Evolutionary conservation across 208 protist genomes (phyloP).

Genomic region (Leishmania braziliensis): DNA sequence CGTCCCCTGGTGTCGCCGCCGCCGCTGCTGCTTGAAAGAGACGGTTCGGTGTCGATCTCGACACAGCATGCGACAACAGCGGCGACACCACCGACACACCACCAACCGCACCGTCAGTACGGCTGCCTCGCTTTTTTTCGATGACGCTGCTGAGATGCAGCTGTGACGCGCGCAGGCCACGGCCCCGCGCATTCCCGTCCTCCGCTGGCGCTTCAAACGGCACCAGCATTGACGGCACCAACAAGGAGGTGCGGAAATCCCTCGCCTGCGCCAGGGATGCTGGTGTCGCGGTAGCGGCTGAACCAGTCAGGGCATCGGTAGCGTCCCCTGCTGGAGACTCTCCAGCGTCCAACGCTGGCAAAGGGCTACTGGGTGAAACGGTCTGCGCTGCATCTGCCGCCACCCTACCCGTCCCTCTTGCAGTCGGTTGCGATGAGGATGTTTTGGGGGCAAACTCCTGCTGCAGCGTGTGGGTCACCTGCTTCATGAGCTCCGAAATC

Average conservation of each 20-base stretch:
- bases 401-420: not conserved
- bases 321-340: not conserved
- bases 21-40: not conserved
- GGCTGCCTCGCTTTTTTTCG: not conserved
- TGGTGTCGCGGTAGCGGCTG: not conserved
- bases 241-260: not conserved
- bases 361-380: not conserved
- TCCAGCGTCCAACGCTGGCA: not conserved
- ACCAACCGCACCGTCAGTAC: not conserved
- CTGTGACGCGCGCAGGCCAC: not conserved
- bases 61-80: not conserved
- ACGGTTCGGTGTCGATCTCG: not conserved
- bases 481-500: slow-evolving; percentile 69
- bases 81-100: not conserved
- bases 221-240: not conserved
- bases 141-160: not conserved
- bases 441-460: not conserved
- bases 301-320: not conserved
- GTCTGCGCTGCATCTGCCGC: not conserved
- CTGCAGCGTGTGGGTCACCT: slow-evolving; percentile 28
- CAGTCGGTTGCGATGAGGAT: not conserved
- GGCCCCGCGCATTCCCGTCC: not conserved
- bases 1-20: not conserved
- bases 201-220: not conserved
- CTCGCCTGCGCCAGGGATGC: not conserved